Evolutionary conservation across 2,329 filamentous ascomycete species (phyloP).

Genomic region (Pseudogymnoascus verrucosus): DNA sequence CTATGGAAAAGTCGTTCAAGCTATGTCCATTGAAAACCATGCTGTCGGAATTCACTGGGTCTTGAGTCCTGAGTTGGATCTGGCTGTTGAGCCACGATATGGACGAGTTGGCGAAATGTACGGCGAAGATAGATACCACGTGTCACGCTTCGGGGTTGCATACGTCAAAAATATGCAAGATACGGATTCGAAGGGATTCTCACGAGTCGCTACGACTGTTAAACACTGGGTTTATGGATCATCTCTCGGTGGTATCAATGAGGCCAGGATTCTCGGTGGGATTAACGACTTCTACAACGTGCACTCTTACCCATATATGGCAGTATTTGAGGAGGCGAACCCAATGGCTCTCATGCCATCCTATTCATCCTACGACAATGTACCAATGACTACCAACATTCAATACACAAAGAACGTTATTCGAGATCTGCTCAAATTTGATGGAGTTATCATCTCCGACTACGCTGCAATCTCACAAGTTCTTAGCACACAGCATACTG

Average conservation of each 20-base stretch:
- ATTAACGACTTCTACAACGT: slow-evolving; percentile 31
- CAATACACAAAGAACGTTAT: slow-evolving; percentile 26
- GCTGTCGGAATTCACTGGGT: slow-evolving; percentile 29
- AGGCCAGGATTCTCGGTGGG: slow-evolving; percentile 19
- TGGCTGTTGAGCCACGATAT: slow-evolving; percentile 28
- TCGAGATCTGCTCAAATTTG: slow-evolving; percentile 25
- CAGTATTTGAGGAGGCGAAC: slow-evolving; percentile 56
- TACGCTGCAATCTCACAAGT: slow-evolving; percentile 24
- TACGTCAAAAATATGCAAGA: slow-evolving; percentile 32
- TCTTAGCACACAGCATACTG: slow-evolving; percentile 19
- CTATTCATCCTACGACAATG: slow-evolving; percentile 35
- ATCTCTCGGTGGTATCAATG: slow-evolving; percentile 28
- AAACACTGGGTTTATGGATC: slow-evolving; percentile 32
- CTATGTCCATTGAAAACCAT: slow-evolving; percentile 27
- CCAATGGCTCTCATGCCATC: slow-evolving; percentile 59
- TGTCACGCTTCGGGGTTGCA: slow-evolving; percentile 26
- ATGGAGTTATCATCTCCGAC: slow-evolving; percentile 30
- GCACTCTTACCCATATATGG: slow-evolving; percentile 50
- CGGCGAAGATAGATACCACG: slow-evolving; percentile 28
- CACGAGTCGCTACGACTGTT: slow-evolving; percentile 31
- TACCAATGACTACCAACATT: slow-evolving; percentile 28
- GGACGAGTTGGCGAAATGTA: slow-evolving; percentile 22
- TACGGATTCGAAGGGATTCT: slow-evolving; percentile 25
- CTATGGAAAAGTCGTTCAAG: slow-evolving; percentile 23
- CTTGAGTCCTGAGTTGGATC: slow-evolving; percentile 28